Evolutionary conservation across 768 basidiomycete genomes (phyloP).

Genomic region (Tylopilus plumbeoviolaceoides): DNA sequence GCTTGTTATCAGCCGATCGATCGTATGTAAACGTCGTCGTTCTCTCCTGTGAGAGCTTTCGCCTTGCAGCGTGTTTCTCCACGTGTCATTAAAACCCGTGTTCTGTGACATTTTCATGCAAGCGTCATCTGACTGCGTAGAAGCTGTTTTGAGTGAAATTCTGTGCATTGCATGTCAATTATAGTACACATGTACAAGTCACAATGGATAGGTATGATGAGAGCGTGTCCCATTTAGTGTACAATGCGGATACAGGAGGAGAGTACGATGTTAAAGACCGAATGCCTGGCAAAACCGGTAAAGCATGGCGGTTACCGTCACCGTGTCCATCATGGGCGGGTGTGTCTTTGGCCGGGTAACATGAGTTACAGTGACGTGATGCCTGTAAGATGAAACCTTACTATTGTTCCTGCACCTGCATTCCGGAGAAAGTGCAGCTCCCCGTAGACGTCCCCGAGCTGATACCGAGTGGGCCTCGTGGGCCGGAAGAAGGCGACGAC

Average conservation of each 20-base stretch:
- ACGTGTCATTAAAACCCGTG: slow-evolving; percentile 31
- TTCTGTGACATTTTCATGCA: slow-evolving; percentile 20
- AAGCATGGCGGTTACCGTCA: slow-evolving; percentile 81
- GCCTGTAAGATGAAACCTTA: slow-evolving; percentile 32
- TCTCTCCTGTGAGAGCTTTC: slow-evolving; percentile 17
- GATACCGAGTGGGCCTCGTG: slow-evolving; percentile 73
- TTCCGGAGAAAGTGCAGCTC: slow-evolving; percentile 79
- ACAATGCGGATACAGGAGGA: slow-evolving; percentile 29
- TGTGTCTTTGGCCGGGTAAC: slow-evolving; percentile 53
- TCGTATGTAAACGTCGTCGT: slow-evolving; percentile 20
- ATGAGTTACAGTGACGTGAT: slow-evolving; percentile 22
- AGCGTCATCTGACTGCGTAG: slow-evolving; percentile 19
- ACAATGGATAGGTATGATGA: slow-evolving; percentile 27
- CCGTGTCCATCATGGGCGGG: slow-evolving; percentile 87
- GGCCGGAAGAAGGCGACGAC: slow-evolving; percentile 80
- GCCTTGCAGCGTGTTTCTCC: slow-evolving; percentile 30
- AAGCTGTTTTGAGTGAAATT: slow-evolving; percentile 19
- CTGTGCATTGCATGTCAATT: slow-evolving; percentile 27
- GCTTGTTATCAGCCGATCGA: slow-evolving; percentile 30
- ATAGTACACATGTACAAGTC: slow-evolving; percentile 31
- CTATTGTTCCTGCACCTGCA: slow-evolving; percentile 80
- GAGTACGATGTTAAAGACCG: slow-evolving; percentile 35
- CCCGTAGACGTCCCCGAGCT: slow-evolving; percentile 82
- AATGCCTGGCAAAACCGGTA: slow-evolving; percentile 69
- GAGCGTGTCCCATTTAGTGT: slow-evolving; percentile 28